These are phyloP conservation scores for Carex parvula DNA, from an alignment of 176 grass and related monocot genomes.

Conservation along the genomic window DNA sequence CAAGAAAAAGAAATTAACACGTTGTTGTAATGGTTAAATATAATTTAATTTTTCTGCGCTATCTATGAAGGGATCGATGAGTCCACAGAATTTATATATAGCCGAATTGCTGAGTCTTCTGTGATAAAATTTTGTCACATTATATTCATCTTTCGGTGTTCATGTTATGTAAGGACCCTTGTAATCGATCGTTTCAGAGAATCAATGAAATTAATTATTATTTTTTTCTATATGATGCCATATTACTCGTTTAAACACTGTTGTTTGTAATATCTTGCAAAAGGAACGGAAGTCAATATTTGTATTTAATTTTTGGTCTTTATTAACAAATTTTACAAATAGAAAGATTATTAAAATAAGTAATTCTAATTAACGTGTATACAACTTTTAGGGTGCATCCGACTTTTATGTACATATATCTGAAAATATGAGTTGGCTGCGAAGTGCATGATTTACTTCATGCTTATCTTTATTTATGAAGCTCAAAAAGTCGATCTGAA, in stretches of 20 bases:
- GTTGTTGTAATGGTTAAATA: background rate
- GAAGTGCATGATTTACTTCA: too few species aligned
- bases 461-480: too few species aligned
- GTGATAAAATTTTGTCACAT: background rate
- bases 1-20: background rate
- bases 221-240: background rate
- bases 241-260: background rate
- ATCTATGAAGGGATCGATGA: background rate
- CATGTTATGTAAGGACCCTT: slow-evolving; percentile 2
- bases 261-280: background rate
- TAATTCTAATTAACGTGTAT: too few species aligned
- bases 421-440: too few species aligned
- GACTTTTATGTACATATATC: too few species aligned
- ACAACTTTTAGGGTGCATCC: too few species aligned
- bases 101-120: background rate
- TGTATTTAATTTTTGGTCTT: background rate
- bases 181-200: background rate
- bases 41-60: background rate
- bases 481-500: too few species aligned
- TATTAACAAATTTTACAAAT: too few species aligned
- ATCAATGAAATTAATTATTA: background rate
- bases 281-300: background rate
- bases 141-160: background rate
- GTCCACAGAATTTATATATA: background rate
- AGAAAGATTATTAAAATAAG: too few species aligned